Conservation (phyloP, 129 eudicot genomes). For the Flaveria robusta region DNA sequence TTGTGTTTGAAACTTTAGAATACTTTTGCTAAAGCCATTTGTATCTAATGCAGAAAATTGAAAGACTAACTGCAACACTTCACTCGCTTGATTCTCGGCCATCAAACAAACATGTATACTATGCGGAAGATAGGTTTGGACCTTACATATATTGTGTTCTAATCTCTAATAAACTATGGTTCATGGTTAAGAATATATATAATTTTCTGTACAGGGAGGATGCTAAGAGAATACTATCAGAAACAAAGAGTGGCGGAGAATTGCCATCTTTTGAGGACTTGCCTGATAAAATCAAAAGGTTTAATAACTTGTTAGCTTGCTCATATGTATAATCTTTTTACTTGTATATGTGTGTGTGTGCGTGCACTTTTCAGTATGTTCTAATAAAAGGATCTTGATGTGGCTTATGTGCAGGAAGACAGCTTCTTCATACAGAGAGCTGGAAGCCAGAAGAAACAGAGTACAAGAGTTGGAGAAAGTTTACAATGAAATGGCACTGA, state of each 20-base stretch:
- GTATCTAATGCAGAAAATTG: conserved; percentile 51
- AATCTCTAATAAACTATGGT: neutral
- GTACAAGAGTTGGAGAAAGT: conserved; percentile 64
- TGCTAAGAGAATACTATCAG: conserved; percentile 58
- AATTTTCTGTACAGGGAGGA: conserved; percentile 62
- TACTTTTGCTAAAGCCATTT: conserved; percentile 4
- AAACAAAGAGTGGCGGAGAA: conserved; percentile 34
- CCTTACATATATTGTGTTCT: neutral
- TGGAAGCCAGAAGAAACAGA: conserved; percentile 68
- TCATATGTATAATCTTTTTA: neutral
- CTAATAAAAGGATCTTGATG: conserved; percentile 4
- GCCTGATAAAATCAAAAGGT: conserved; percentile 66
- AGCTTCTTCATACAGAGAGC: conserved; percentile 65
- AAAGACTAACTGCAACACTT: conserved; percentile 65
- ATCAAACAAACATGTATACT: conserved; percentile 68
- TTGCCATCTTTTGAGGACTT: conserved; percentile 36
- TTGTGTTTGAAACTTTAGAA: neutral
- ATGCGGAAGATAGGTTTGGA: conserved; percentile 78
- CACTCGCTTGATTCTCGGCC: conserved; percentile 67
- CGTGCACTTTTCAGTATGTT: too few species aligned
- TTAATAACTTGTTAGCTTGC: conserved; percentile 19
- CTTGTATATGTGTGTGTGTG: neutral
- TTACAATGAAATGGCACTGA: conserved; percentile 72
- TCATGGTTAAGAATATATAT: neutral
- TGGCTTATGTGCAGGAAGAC: conserved; percentile 48